phyloP scores from a whole-genome alignment of 1,284 basidiomycete genomes.

The Puccinia novopanici region DNA sequence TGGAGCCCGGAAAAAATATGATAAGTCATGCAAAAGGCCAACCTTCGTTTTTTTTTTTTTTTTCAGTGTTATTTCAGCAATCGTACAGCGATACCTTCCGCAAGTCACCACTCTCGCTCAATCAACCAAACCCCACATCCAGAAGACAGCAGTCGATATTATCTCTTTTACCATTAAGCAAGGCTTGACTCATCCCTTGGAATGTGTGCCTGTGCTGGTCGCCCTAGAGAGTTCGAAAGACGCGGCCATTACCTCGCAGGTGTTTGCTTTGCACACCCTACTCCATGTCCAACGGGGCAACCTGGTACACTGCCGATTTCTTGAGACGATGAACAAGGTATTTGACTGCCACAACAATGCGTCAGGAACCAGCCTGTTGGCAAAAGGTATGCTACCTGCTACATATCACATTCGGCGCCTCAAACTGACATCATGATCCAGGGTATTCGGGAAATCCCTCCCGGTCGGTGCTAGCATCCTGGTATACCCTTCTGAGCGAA shows the following conservation, averaged over 20 bases:
- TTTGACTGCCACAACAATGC: slow-evolving; percentile 79
- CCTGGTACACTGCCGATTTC: slow-evolving; percentile 80
- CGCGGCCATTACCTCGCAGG: slow-evolving; percentile 69
- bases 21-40: neutral
- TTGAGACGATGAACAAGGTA: slow-evolving; percentile 74
- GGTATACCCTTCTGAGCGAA: slow-evolving; percentile 87
- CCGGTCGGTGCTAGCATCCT: slow-evolving; percentile 75
- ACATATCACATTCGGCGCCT: neutral
- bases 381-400: slow-evolving; percentile 23
- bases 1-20: neutral
- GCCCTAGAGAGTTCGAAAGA: slow-evolving; percentile 83
- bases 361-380: slow-evolving; percentile 62
- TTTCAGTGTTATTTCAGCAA: slow-evolving; percentile 80
- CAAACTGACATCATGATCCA: neutral
- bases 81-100: slow-evolving; percentile 86
- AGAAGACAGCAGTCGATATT: slow-evolving; percentile 84
- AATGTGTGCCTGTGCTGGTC: slow-evolving; percentile 88
- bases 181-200: slow-evolving; percentile 89
- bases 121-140: slow-evolving; percentile 71
- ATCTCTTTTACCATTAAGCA: slow-evolving; percentile 89
- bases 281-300: slow-evolving; percentile 87
- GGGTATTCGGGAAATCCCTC: slow-evolving; percentile 67
- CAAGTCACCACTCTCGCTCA: slow-evolving; percentile 79
- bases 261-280: slow-evolving; percentile 75
- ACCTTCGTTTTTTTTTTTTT: neutral